Evolutionary conservation across 768 basidiomycete genomes (phyloP).

Genomic region (Phanerodontia chrysosporium): DNA sequence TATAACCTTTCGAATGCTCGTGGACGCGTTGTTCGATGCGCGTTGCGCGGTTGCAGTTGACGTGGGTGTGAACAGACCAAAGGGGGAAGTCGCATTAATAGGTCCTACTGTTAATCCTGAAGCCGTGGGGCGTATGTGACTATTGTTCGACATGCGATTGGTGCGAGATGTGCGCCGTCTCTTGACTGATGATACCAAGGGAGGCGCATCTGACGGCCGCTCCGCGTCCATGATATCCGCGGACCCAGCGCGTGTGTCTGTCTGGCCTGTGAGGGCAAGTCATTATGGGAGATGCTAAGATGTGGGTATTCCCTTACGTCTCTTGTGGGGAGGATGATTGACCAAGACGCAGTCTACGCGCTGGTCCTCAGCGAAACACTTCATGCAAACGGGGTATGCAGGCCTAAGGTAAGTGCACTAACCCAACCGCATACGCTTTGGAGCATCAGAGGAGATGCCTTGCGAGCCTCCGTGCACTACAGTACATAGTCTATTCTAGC

Average conservation of each 20-base stretch:
- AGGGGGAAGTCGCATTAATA: background rate
- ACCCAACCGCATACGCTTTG: background rate
- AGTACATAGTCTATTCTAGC: too few species aligned
- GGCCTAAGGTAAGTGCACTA: background rate
- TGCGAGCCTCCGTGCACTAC: too few species aligned
- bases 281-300: too few species aligned
- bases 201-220: background rate
- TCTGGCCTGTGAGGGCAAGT: too few species aligned
- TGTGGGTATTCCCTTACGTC: too few species aligned
- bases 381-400: background rate
- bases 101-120: background rate
- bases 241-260: background rate
- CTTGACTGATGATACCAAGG: background rate
- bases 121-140: background rate
- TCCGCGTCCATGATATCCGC: background rate
- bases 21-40: background rate
- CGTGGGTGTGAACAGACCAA: background rate
- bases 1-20: background rate
- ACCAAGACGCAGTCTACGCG: background rate
- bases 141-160: background rate
- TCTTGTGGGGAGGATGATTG: background rate
- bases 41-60: background rate
- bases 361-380: background rate
- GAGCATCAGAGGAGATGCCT: too few species aligned
- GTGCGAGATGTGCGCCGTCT: too few species aligned